Base-by-base conservation (phyloP, 148 eudicot species). In the Persicaria tinctoria region DNA sequence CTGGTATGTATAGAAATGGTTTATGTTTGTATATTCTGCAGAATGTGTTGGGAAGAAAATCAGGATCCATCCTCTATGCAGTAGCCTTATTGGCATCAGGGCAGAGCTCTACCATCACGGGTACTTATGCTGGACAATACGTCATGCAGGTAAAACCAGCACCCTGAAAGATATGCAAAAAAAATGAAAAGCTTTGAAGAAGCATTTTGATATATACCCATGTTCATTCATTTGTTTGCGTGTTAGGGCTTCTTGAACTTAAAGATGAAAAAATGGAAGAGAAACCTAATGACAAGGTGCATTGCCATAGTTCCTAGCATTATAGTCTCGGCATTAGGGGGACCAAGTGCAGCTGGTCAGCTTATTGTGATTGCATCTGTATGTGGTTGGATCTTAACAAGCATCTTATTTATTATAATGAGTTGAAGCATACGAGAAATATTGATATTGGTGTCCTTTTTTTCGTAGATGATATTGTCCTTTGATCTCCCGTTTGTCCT, bases 401-500 rank as follows among this genome's bases (percentile, higher is more conserved):
- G n/a, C n/a, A 12, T 66, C 70, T 45, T 66, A 66, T 66, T 1
- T 12, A 66, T 66, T 11, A 12, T 66, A 66, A 38, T 6, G 9
- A 11, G 18, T 12, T 45, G 3, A 66, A 9, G 14, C 47, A 23
- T 6, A 53, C n/a, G n/a, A 53, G 5, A 9, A 53, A 53, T 9
- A 9, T 16, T 53, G 57, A 53, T 9, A 16, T 53, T 53, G 38
- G 2, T 60, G 2, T 23, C 14, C 18, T 17, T 23, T 4, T 66
- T 10, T 45, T 73, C 73, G 76, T 82, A 93, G 98, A 91, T 91
- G 97, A 91, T 88, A 75, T 80, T 94, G 49, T 91, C 98, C 16
- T 94, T 94, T 78, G 96, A 94, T 68, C 97, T 94, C 51, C 98
- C 98, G 68, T 94, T 91, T 77, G 93, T 92, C 50, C 85, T 94